Percentiles rank a stretch among this genome's conserved stretches.
phyloP scores from a whole-genome alignment of 495 filamentous ascomycete genomes.

The Aspergillus ostianus region DNA sequence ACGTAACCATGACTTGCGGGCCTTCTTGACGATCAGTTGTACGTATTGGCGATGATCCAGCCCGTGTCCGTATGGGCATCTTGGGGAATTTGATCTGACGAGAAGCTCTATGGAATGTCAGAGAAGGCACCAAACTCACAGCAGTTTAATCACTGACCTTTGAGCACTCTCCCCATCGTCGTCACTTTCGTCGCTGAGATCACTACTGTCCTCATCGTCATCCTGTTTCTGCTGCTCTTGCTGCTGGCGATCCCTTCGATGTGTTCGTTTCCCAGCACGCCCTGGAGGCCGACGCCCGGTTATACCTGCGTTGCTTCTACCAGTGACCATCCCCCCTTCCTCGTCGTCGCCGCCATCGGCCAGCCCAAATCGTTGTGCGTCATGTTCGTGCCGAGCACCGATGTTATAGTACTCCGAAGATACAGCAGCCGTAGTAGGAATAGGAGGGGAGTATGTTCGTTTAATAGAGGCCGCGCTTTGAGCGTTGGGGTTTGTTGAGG shows the following conservation, averaged over 20 bases:
- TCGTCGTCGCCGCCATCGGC: slow-evolving; percentile 75
- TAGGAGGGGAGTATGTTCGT: slow-evolving; percentile 92
- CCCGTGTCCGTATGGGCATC: slow-evolving; percentile 83
- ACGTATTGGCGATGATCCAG: slow-evolving; percentile 83
- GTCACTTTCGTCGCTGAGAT: slow-evolving; percentile 94
- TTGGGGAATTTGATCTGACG: slow-evolving; percentile 94
- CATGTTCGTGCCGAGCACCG: slow-evolving; percentile 32
- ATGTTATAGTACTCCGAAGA: slow-evolving; percentile 77
- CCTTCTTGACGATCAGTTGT: slow-evolving; percentile 49
- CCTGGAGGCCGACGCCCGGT: slow-evolving; percentile 61
- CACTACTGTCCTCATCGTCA: slow-evolving; percentile 96
- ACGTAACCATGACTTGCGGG: slow-evolving; percentile 56
- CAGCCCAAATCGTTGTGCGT: slow-evolving; percentile 29
- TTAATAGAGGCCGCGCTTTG: slow-evolving; percentile 61
- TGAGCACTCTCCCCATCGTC: slow-evolving; percentile 66
- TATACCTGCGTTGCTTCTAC: slow-evolving; percentile 70
- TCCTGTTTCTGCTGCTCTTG: slow-evolving; percentile 60
- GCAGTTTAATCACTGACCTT: slow-evolving; percentile 29
- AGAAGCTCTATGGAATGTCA: slow-evolving; percentile 43
- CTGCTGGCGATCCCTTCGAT: slow-evolving; percentile 41
- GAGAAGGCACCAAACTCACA: slow-evolving; percentile 5
- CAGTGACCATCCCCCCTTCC: slow-evolving; percentile 77
- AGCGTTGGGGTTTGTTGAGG: slow-evolving; percentile 45
- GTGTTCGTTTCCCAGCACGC: slow-evolving; percentile 47
- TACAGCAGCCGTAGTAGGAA: slow-evolving; percentile 72